Evolutionary conservation across 345 rosid genomes (phyloP).

Genomic region (Citrus hindsii): DNA sequence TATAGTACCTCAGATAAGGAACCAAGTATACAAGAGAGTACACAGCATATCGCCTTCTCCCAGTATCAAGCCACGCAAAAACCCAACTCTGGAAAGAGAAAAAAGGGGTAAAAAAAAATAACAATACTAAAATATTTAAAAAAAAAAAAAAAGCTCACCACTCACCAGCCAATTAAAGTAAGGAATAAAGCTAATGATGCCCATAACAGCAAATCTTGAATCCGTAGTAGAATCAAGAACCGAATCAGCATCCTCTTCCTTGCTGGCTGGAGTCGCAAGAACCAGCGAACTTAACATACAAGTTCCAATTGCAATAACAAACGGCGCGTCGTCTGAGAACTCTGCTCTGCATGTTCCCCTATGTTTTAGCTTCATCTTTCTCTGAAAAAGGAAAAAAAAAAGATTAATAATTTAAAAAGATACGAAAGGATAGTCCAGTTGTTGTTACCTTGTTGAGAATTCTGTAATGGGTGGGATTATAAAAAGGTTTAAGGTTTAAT

Average conservation of each 20-base stretch:
- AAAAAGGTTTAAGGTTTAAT: constrained; percentile 14
- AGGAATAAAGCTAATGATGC: constrained; percentile 86
- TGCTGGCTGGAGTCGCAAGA: constrained; percentile 37
- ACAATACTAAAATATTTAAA: background rate
- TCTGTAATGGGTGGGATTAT: background rate
- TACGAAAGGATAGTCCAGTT: no score
- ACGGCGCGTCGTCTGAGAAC: constrained; percentile 63
- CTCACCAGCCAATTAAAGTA: constrained; percentile 96
- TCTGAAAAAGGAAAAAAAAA: constrained; percentile 1
- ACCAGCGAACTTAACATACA: constrained; percentile 73
- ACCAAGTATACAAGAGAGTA: constrained; percentile 74
- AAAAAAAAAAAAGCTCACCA: background rate
- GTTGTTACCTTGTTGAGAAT: constrained; percentile 27
- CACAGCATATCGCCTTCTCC: constrained; percentile 71
- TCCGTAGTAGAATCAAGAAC: constrained; percentile 60
- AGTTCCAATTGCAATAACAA: constrained; percentile 67
- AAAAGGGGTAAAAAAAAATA: background rate
- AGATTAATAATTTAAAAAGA: background rate
- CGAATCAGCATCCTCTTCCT: constrained; percentile 40
- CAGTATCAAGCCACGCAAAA: constrained; percentile 97
- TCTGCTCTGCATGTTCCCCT: constrained; percentile 57
- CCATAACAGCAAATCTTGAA: constrained; percentile 83
- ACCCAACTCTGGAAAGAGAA: constrained; percentile 77
- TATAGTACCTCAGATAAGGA: constrained; percentile 73
- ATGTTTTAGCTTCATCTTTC: constrained; percentile 22